phyloP scores from a whole-genome alignment of 495 filamentous ascomycete genomes.

The Aspergillus saccharolyticus region DNA sequence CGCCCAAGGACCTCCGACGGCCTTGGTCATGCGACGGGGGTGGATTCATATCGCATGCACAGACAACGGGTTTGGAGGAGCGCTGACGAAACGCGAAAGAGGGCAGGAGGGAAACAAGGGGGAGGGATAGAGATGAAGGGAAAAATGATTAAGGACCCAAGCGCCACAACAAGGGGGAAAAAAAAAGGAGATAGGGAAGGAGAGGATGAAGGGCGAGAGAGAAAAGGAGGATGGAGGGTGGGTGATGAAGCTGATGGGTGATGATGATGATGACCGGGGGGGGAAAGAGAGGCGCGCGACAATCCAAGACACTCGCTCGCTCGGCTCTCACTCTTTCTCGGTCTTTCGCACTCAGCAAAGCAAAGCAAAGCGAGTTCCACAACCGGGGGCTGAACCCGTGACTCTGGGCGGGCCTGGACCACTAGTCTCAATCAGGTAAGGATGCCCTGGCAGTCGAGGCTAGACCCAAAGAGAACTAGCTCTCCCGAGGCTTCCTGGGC shows the following conservation, averaged over 20 bases:
- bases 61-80: conserved; percentile 3
- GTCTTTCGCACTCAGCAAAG: no score
- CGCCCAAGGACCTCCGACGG: conserved; percentile 35
- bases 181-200: not conserved
- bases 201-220: not conserved
- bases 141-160: conserved; percentile 3
- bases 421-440: conserved; percentile 26
- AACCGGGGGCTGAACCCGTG: conserved; percentile 36
- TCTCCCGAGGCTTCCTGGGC: conserved; percentile 33
- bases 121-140: not conserved
- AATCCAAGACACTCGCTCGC: no score
- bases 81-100: conserved; percentile 7
- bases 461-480: conserved; percentile 26
- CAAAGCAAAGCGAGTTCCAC: conserved; percentile 12
- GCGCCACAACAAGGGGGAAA: not conserved
- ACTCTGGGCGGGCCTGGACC: conserved; percentile 28
- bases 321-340: no score
- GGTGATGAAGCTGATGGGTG: not conserved
- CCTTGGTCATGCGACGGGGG: conserved; percentile 26
- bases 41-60: conserved; percentile 34
- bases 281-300: conserved; percentile 15
- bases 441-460: conserved; percentile 15
- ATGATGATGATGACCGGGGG: conserved; percentile 6
- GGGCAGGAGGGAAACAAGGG: not conserved
- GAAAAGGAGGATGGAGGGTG: not conserved